phyloP scores from a whole-genome alignment of 768 basidiomycete genomes.

The Leccinum ochraceum region DNA sequence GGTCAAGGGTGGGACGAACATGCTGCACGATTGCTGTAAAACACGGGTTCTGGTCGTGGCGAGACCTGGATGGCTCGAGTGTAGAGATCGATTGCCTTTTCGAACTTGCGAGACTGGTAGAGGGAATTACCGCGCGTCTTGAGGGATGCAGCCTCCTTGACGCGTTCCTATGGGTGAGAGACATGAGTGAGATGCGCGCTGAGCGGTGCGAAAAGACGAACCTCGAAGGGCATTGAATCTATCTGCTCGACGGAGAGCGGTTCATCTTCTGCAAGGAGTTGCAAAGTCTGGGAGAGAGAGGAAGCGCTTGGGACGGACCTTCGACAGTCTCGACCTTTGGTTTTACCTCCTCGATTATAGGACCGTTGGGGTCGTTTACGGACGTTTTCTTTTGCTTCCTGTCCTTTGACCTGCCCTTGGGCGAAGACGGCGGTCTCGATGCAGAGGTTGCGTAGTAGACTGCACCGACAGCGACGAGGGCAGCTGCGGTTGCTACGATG shows the following conservation, averaged over 20 bases:
- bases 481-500: conserved; percentile 70
- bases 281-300: conserved; percentile 3
- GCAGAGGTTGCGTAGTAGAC: conserved; percentile 64
- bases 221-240: conserved; percentile 59
- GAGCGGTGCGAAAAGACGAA: conserved; percentile 24
- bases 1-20: conserved; percentile 50
- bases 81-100: conserved; percentile 62
- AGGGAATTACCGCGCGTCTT: conserved; percentile 74
- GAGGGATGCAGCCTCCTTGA: conserved; percentile 58
- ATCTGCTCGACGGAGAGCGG: conserved; percentile 57
- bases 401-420: conserved; percentile 49
- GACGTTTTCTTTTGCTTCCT: conserved; percentile 53
- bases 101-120: conserved; percentile 63
- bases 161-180: conserved; percentile 54
- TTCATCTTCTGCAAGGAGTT: conserved; percentile 37
- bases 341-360: conserved; percentile 76
- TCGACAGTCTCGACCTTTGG: conserved; percentile 41
- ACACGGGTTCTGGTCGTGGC: conserved; percentile 85
- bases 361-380: conserved; percentile 62
- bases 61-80: conserved; percentile 74
- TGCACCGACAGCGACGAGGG: conserved; percentile 68
- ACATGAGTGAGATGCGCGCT: conserved; percentile 13
- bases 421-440: conserved; percentile 34
- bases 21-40: conserved; percentile 96
- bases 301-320: conserved; percentile 23